Evolutionary conservation across 345 rosid genomes (phyloP).

Genomic region (Hibiscus syriacus): DNA sequence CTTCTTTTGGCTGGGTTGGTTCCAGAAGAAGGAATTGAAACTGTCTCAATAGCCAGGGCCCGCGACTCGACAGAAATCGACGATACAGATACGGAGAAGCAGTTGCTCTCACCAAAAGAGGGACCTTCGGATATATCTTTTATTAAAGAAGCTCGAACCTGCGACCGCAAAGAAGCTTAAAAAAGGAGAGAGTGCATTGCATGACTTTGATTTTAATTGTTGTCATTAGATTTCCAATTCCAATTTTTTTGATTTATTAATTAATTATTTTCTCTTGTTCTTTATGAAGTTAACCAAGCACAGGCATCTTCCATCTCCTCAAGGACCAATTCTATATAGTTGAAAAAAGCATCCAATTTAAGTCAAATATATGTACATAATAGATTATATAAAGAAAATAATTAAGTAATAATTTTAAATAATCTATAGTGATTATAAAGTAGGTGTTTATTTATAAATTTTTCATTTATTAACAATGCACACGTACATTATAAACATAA

Average conservation of each 20-base stretch:
- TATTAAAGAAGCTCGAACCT: constrained; percentile 33
- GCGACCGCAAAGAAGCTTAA: constrained; percentile 12
- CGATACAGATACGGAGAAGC: constrained; percentile 46
- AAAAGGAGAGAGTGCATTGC: background rate
- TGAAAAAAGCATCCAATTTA: background rate
- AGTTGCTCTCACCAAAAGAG: constrained; percentile 31
- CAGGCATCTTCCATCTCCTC: constrained; percentile 85
- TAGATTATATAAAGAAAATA: too few species aligned
- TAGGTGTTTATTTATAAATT: too few species aligned
- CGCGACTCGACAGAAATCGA: constrained; percentile 37
- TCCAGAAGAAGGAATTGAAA: constrained; percentile 42
- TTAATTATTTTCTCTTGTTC: background rate
- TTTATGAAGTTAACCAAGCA: constrained; percentile 51
- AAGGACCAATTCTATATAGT: constrained; percentile 72
- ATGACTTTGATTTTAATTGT: constrained; percentile 10
- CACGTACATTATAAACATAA: too few species aligned
- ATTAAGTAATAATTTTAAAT: too few species aligned
- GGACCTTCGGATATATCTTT: constrained; percentile 39
- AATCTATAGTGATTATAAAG: too few species aligned
- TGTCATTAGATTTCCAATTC: constrained; percentile 1
- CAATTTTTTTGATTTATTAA: background rate
- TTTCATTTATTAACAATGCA: too few species aligned
- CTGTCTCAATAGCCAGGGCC: constrained; percentile 31
- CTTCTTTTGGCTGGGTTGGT: constrained; percentile 1
- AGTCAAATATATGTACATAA: too few species aligned